Conservation (phyloP, 495 filamentous ascomycete species). For the Astrothelium macrocarpum region DNA sequence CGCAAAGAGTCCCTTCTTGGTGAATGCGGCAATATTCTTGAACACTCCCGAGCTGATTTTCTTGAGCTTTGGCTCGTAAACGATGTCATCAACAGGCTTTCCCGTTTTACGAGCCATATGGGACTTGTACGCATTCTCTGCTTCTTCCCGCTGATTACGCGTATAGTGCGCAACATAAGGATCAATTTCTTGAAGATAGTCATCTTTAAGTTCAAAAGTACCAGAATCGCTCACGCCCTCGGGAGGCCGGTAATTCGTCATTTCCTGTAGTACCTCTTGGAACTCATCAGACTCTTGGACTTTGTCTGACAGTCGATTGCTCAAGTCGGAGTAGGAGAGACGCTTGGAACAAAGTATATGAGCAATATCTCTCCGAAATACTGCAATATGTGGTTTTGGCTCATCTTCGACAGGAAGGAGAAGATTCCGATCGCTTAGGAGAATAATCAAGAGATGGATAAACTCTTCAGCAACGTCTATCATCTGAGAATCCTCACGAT, state of each 20-base stretch:
- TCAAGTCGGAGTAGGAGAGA: constrained; percentile 84
- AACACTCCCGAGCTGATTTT: constrained; percentile 70
- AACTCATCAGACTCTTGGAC: constrained; percentile 75
- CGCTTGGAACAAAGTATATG: constrained; percentile 95
- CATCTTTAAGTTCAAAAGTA: constrained; percentile 81
- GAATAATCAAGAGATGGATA: constrained; percentile 81
- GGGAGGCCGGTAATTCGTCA: constrained; percentile 79
- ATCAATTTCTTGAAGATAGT: constrained; percentile 77
- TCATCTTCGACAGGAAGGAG: constrained; percentile 64
- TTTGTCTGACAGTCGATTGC: constrained; percentile 69
- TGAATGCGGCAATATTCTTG: constrained; percentile 63
- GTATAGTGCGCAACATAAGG: constrained; percentile 91
- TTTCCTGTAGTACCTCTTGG: constrained; percentile 69
- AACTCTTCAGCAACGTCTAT: constrained; percentile 94
- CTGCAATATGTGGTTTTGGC: constrained; percentile 51
- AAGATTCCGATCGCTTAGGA: constrained; percentile 77
- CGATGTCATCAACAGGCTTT: constrained; percentile 67
- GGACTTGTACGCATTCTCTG: constrained; percentile 75
- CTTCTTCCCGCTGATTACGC: constrained; percentile 95
- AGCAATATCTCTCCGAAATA: constrained; percentile 78
- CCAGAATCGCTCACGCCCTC: constrained; percentile 88
- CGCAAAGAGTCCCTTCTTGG: constrained; percentile 70
- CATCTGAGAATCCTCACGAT: constrained; percentile 74
- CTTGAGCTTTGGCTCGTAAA: constrained; percentile 85
- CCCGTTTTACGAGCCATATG: constrained; percentile 84